These are phyloP conservation scores for Lycium ferocissimum DNA, from an alignment of 257 asterid species.

Conservation along the genomic window DNA sequence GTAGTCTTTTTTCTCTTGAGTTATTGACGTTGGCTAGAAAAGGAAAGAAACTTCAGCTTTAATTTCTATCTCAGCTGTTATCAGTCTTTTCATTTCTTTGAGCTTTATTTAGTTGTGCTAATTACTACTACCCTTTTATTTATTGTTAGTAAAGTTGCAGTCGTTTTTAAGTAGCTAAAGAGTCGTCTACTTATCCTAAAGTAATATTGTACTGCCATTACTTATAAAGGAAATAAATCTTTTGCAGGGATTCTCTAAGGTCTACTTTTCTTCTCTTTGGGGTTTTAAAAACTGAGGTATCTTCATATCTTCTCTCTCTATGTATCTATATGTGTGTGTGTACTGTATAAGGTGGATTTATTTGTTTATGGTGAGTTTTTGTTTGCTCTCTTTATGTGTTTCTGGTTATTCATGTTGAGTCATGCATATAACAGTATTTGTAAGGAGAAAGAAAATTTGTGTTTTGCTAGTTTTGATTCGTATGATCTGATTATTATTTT, in stretches of 20 bases:
- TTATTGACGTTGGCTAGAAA: neutral
- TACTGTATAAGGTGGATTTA: neutral
- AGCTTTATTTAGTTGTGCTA: neutral
- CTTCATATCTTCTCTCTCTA: neutral
- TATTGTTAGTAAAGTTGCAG: neutral
- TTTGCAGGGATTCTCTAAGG: neutral
- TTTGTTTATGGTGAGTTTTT: neutral
- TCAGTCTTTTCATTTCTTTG: no score
- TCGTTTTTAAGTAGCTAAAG: neutral
- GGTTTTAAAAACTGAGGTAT: neutral
- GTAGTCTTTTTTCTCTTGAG: no score
- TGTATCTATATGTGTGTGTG: neutral
- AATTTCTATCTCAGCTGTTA: neutral
- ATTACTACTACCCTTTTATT: neutral
- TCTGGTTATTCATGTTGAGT: neutral
- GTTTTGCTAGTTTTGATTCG: neutral
- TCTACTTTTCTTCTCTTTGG: neutral
- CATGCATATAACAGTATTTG: neutral
- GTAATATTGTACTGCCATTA: neutral
- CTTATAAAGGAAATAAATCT: neutral
- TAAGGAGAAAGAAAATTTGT: neutral
- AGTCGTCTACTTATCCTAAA: neutral
- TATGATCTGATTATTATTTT: neutral
- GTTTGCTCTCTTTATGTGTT: slow-evolving; percentile 10
- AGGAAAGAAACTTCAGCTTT: neutral